Percentiles rank a stretch among this genome's conserved stretches.
phyloP scores from a whole-genome alignment of 345 rosid species.

The Eucalyptus cloeziana region DNA sequence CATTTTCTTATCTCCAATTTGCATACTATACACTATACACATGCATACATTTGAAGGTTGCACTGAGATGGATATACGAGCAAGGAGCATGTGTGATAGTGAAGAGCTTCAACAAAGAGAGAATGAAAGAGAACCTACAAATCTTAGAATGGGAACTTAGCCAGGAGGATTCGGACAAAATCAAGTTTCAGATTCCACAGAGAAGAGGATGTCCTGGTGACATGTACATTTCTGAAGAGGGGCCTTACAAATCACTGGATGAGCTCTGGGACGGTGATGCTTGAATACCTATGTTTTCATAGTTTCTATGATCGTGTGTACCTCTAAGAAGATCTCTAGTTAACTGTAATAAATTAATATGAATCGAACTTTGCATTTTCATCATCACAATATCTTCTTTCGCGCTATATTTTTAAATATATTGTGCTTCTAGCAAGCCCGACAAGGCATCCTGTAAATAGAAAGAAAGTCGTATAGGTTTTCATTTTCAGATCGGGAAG shows the following conservation, averaged over 20 bases:
- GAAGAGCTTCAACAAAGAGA: conserved; percentile 2
- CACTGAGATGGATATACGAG: conserved; percentile 1
- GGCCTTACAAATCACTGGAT: background rate
- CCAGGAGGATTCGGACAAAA: background rate
- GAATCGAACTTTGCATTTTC: background rate
- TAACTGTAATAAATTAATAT: background rate
- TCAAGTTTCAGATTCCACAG: background rate
- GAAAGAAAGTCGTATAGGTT: background rate
- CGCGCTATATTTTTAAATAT: background rate
- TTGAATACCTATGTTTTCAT: background rate
- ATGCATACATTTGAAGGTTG: background rate
- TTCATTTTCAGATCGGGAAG: background rate
- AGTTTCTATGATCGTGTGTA: background rate
- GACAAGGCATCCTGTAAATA: background rate
- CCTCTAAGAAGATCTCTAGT: background rate
- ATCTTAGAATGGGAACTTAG: background rate
- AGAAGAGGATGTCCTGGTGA: background rate
- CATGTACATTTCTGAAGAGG: background rate
- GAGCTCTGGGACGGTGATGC: background rate
- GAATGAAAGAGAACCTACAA: background rate
- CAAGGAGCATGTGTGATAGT: background rate
- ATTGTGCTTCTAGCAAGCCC: background rate
- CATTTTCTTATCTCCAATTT: background rate
- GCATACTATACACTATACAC: background rate
- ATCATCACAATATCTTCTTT: background rate